phyloP scores from a whole-genome alignment of 2,329 filamentous ascomycete genomes.

The Xylariaceae sp. region DNA sequence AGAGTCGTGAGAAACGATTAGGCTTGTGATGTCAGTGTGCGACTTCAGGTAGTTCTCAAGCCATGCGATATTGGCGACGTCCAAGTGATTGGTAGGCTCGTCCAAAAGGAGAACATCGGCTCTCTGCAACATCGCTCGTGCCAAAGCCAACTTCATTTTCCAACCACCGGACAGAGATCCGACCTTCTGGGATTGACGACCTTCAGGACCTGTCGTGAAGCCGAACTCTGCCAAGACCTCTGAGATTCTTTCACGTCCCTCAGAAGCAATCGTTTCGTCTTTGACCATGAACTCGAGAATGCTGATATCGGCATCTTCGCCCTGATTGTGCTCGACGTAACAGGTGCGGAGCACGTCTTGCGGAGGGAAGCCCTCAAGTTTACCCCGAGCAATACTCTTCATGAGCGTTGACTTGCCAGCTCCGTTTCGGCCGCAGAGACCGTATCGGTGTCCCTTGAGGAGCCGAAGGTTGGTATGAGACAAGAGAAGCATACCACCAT shows the following conservation, averaged over 20 bases:
- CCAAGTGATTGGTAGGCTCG: constrained; percentile 98
- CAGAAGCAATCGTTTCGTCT: constrained; percentile 79
- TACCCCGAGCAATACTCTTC: constrained; percentile 92
- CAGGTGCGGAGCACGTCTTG: constrained; percentile 92
- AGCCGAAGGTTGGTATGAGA: constrained; percentile 94
- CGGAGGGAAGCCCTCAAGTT: constrained; percentile 93
- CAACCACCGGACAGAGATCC: constrained; percentile 95
- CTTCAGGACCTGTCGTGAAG: constrained; percentile 86
- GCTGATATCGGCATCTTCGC: constrained; percentile 93
- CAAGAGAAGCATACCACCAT: constrained; percentile 94
- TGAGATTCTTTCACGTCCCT: constrained; percentile 77
- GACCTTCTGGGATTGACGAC: constrained; percentile 83
- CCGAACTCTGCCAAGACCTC: constrained; percentile 87
- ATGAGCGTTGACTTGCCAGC: constrained; percentile 99
- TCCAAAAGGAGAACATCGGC: constrained; percentile 96
- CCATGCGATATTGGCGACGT: constrained; percentile 95
- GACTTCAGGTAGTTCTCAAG: constrained; percentile 90
- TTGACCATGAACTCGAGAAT: constrained; percentile 91
- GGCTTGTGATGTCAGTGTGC: constrained; percentile 93
- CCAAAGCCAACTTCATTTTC: constrained; percentile 99
- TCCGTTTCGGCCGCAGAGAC: constrained; percentile 94
- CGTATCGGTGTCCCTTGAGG: constrained; percentile 94
- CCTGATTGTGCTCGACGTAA: constrained; percentile 99
- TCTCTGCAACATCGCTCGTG: constrained; percentile 91
- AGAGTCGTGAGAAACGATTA: constrained; percentile 99